Evolutionary conservation across 108 stramenopile species (phyloP).

Genomic region (Stephanodiscus triporus): DNA sequence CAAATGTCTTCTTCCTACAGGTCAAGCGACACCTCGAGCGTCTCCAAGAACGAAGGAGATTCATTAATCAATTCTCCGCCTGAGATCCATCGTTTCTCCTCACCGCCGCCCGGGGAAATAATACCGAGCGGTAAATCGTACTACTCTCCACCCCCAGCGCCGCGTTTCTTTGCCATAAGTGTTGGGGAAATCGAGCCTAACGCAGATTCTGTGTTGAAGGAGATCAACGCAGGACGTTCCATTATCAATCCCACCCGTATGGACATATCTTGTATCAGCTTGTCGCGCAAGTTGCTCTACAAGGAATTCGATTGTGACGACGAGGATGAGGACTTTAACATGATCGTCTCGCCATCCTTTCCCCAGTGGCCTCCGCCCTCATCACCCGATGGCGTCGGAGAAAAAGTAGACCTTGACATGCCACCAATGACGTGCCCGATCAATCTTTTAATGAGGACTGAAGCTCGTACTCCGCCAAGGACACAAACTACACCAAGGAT

Average conservation of each 20-base stretch:
- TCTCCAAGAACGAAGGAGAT: not conserved
- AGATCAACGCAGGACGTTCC: slow-evolving; percentile 11
- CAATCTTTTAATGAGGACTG: slow-evolving; percentile 11
- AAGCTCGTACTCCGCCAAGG: not conserved
- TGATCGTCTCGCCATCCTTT: not conserved
- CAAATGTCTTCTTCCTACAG: not conserved
- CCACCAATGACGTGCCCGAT: not conserved
- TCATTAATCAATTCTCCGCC: not conserved
- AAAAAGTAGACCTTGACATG: slow-evolving; percentile 3
- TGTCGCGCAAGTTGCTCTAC: not conserved
- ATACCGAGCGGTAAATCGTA: not conserved
- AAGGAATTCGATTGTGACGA: not conserved
- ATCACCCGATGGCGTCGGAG: not conserved
- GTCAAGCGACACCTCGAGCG: slow-evolving; percentile 2
- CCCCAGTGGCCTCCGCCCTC: not conserved
- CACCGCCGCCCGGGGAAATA: slow-evolving; percentile 7
- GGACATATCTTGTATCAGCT: not conserved
- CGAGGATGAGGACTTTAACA: not conserved
- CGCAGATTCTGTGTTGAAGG: not conserved
- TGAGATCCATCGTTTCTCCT: slow-evolving; percentile 1
- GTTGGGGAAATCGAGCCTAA: not conserved
- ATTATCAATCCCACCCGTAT: slow-evolving; percentile 5
- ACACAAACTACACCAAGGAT: not conserved
- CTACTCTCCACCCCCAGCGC: slow-evolving; percentile 12
- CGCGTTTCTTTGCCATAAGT: not conserved